These are phyloP conservation scores for Rosellinia necatrix DNA, from an alignment of 2,329 filamentous ascomycete species.

Conservation along the genomic window DNA sequence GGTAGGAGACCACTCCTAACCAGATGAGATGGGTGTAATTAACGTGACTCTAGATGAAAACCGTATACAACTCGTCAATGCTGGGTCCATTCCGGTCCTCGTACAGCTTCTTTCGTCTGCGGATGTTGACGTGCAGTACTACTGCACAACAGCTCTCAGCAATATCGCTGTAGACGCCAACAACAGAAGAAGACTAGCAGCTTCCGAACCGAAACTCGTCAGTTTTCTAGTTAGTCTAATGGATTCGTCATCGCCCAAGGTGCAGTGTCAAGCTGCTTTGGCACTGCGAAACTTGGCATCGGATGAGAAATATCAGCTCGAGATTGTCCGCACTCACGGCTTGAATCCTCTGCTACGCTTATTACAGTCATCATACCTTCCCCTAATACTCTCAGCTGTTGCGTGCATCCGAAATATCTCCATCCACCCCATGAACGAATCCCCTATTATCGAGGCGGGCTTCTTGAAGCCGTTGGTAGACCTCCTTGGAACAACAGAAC, in stretches of 20 bases:
- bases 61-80: conserved; percentile 93
- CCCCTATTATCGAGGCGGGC: conserved; percentile 96
- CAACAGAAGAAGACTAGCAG: conserved; percentile 88
- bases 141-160: conserved; percentile 97
- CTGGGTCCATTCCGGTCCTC: conserved; percentile 95
- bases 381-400: conserved; percentile 93
- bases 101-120: conserved; percentile 91
- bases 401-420: conserved; percentile 99
- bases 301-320: conserved; percentile 97
- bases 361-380: conserved; percentile 92
- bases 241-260: conserved; percentile 96
- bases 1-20: conserved; percentile 61
- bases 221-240: conserved; percentile 94
- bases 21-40: conserved; percentile 18
- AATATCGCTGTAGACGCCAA: conserved; percentile 95
- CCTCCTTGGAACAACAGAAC: conserved; percentile 90
- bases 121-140: conserved; percentile 98
- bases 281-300: conserved; percentile 94
- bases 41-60: conserved; percentile 76
- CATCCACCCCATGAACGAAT: conserved; percentile 96
- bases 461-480: conserved; percentile 95
- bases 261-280: conserved; percentile 95
- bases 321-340: conserved; percentile 90
- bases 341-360: conserved; percentile 84
- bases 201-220: conserved; percentile 88